phyloP scores from a whole-genome alignment of 129 eudicot species.

The Tanacetum coccineum region DNA sequence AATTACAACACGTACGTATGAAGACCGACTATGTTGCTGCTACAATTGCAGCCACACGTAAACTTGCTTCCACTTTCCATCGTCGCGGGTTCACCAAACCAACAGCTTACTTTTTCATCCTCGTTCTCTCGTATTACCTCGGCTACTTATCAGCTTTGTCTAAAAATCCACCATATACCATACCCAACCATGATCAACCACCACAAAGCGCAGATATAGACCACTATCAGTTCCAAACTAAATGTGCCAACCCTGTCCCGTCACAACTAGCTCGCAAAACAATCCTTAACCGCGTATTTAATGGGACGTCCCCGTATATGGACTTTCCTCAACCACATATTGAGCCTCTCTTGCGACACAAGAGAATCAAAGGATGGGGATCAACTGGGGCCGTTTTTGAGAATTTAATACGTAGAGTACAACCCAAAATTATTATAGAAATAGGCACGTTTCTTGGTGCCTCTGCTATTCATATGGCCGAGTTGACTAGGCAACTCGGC shows the following conservation, averaged over 20 bases:
- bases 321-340: conserved; percentile 65
- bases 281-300: conserved; percentile 45
- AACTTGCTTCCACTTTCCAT: no score
- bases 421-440: conserved; percentile 64
- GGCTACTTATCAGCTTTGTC: conserved; percentile 46
- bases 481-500: conserved; percentile 50
- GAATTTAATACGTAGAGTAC: conserved; percentile 45
- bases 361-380: conserved; percentile 68
- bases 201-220: conserved; percentile 19
- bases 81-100: conserved; percentile 26
- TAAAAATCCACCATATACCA: conserved; percentile 19
- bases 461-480: conserved; percentile 73
- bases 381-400: conserved; percentile 67
- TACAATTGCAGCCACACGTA: no score
- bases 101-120: conserved; percentile 30
- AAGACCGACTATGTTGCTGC: no score
- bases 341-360: conserved; percentile 30
- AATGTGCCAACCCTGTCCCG: conserved; percentile 35
- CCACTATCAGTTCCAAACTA: conserved; percentile 48
- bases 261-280: conserved; percentile 38
- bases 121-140: conserved; percentile 40
- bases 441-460: conserved; percentile 87
- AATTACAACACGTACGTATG: no score
- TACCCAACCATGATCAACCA: conserved; percentile 3
- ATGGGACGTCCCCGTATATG: conserved; percentile 60